These are phyloP conservation scores for Candida jianshihensis DNA, from an alignment of 805 yeast species.

Conservation along the genomic window DNA sequence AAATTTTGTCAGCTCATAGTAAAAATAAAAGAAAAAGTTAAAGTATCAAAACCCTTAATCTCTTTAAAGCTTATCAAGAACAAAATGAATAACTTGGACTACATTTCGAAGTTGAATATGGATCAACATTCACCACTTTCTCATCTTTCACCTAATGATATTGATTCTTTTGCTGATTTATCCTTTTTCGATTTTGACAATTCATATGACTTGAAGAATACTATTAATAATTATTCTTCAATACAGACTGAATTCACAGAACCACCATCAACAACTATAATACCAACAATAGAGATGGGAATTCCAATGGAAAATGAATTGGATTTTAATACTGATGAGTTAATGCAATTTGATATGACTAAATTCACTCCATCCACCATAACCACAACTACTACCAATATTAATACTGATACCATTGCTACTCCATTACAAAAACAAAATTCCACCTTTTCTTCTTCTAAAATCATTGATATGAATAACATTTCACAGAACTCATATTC, in stretches of 20 bases:
- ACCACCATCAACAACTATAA: too few relatives aligned
- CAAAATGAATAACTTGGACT: constrained; percentile 1
- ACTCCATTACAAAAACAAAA: too few relatives aligned
- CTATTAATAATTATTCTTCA: too few relatives aligned
- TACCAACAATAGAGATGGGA: too few relatives aligned
- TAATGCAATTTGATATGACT: constrained; percentile 8
- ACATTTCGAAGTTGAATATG: constrained; percentile 14
- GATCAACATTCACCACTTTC: constrained; percentile 7
- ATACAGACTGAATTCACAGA: too few relatives aligned
- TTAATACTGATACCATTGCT: neutral
- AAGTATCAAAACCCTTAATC: too few relatives aligned
- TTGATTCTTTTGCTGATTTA: constrained; percentile 7
- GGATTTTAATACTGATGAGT: neutral
- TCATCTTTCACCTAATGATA: neutral
- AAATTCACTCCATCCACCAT: neutral
- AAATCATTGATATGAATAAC: too few relatives aligned
- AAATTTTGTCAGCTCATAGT: too few relatives aligned
- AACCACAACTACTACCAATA: neutral
- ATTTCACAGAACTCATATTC: too few relatives aligned
- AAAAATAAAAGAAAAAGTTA: too few relatives aligned
- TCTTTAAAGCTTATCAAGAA: neutral
- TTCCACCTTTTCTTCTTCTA: too few relatives aligned
- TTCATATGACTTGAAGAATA: neutral
- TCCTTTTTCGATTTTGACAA: constrained; percentile 18
- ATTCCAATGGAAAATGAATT: too few relatives aligned